Conservation (phyloP, 2,329 filamentous ascomycete genomes). For the Huntiella omanensis region DNA sequence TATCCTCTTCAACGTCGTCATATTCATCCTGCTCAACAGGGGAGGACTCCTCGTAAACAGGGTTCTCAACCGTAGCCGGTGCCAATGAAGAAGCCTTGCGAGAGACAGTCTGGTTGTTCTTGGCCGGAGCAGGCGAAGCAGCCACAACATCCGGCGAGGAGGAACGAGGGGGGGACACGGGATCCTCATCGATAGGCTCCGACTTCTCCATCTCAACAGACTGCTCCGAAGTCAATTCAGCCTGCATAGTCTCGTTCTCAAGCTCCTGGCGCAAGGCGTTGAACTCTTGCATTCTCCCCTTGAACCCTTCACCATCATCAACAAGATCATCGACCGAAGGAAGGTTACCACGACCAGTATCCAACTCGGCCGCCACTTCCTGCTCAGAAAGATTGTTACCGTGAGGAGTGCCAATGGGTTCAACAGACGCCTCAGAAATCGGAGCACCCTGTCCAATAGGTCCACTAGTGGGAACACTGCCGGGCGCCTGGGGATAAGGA, state of each 20-base stretch:
- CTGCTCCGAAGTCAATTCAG: slow-evolving; percentile 18
- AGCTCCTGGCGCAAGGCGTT: slow-evolving; percentile 57
- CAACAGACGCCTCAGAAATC: too few species aligned
- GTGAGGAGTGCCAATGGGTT: too few species aligned
- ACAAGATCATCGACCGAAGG: slow-evolving; percentile 31
- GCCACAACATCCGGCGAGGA: neutral
- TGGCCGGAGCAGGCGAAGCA: neutral
- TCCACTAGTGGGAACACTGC: neutral
- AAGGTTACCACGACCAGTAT: slow-evolving; percentile 16
- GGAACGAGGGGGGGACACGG: slow-evolving; percentile 27
- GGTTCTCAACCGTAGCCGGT: neutral
- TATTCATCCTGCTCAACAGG: neutral
- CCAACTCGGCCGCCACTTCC: too few species aligned
- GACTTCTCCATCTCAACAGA: slow-evolving; percentile 52
- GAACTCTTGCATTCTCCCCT: slow-evolving; percentile 66
- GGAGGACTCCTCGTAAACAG: neutral
- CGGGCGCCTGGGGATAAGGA: neutral
- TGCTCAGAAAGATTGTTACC: too few species aligned
- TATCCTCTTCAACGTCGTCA: slow-evolving; percentile 14
- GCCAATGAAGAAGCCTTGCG: neutral
- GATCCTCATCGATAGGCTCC: slow-evolving; percentile 36
- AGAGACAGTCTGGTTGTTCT: too few species aligned
- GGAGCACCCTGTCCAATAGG: too few species aligned
- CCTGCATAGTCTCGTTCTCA: slow-evolving; percentile 27
- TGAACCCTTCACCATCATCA: slow-evolving; percentile 39